Evolutionary conservation across 2,329 filamentous ascomycete genomes (phyloP).

Genomic region (Pseudocercospora fijiensis): DNA sequence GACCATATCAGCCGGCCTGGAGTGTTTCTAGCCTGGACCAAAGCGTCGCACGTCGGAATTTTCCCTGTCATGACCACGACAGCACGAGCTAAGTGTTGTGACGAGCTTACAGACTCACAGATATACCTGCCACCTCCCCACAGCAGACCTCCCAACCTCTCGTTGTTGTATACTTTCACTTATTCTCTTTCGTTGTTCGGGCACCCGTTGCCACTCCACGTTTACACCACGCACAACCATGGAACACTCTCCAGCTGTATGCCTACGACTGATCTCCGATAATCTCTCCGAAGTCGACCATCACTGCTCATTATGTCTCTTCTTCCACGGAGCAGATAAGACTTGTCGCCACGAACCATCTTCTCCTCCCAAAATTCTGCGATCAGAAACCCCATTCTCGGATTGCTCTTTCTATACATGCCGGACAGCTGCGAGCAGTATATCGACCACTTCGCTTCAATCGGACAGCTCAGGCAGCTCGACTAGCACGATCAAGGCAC

Average conservation of each 20-base stretch:
- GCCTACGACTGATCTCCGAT: slow-evolving; percentile 24
- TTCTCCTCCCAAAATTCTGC: background rate
- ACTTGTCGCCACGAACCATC: slow-evolving; percentile 12
- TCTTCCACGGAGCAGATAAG: slow-evolving; percentile 19
- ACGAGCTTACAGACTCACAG: slow-evolving; percentile 11
- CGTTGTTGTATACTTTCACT: slow-evolving; percentile 9
- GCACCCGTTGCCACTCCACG: slow-evolving; percentile 6
- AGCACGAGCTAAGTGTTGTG: background rate
- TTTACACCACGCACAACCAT: slow-evolving; percentile 14
- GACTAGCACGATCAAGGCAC: slow-evolving; percentile 21
- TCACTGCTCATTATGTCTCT: slow-evolving; percentile 29
- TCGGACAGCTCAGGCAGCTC: slow-evolving; percentile 18
- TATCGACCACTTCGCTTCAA: slow-evolving; percentile 9
- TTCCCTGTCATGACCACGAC: background rate
- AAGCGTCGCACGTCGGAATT: background rate
- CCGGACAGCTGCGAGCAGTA: slow-evolving; percentile 13
- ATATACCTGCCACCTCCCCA: slow-evolving; percentile 9
- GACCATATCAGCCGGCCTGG: slow-evolving; percentile 2
- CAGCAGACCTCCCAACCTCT: slow-evolving; percentile 7
- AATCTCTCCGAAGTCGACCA: slow-evolving; percentile 22
- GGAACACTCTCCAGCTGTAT: slow-evolving; percentile 21
- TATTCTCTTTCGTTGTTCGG: slow-evolving; percentile 2
- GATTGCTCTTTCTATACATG: slow-evolving; percentile 31
- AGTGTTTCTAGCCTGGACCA: slow-evolving; percentile 4
- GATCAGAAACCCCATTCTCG: slow-evolving; percentile 22